phyloP scores from a whole-genome alignment of 306 rosid species.

The Morella rubra region DNA sequence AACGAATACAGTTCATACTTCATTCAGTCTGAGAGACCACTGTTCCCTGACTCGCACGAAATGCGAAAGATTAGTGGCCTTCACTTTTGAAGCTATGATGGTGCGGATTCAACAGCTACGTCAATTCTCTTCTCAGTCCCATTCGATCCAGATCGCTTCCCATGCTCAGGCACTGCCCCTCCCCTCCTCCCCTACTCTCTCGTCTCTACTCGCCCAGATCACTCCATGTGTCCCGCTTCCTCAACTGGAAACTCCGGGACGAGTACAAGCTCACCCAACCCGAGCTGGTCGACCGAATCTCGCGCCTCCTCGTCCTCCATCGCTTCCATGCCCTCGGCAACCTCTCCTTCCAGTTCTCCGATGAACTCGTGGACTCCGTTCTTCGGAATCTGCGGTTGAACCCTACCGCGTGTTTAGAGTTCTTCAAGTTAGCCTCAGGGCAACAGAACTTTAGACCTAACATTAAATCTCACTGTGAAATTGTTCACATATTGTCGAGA shows the following conservation, averaged over 20 bases:
- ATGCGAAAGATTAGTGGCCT: not conserved
- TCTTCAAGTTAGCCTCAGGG: slow-evolving; percentile 57
- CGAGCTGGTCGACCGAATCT: slow-evolving; percentile 50
- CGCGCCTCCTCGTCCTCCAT: slow-evolving; percentile 65
- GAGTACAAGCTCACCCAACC: slow-evolving; percentile 50
- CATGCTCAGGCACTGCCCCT: slow-evolving; percentile 31
- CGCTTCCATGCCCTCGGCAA: slow-evolving; percentile 52
- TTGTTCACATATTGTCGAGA: slow-evolving; percentile 67
- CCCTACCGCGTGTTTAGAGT: slow-evolving; percentile 55
- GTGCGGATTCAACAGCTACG: not conserved
- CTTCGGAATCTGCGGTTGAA: slow-evolving; percentile 65
- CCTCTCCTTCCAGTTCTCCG: slow-evolving; percentile 56
- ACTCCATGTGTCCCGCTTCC: slow-evolving; percentile 43
- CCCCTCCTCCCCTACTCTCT: slow-evolving; percentile 18
- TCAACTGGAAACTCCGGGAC: slow-evolving; percentile 66
- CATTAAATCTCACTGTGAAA: slow-evolving; percentile 50
- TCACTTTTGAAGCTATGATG: not conserved
- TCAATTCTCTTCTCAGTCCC: not conserved
- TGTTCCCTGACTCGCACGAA: too few relatives aligned
- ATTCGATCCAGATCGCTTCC: not conserved
- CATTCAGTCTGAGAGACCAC: not conserved
- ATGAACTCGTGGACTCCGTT: slow-evolving; percentile 62
- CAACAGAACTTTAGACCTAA: slow-evolving; percentile 62
- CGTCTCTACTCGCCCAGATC: slow-evolving; percentile 21
- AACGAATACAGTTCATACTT: not conserved